Base-by-base conservation (phyloP, 2,329 filamentous ascomycete species). In the Polychaeton citri region DNA sequence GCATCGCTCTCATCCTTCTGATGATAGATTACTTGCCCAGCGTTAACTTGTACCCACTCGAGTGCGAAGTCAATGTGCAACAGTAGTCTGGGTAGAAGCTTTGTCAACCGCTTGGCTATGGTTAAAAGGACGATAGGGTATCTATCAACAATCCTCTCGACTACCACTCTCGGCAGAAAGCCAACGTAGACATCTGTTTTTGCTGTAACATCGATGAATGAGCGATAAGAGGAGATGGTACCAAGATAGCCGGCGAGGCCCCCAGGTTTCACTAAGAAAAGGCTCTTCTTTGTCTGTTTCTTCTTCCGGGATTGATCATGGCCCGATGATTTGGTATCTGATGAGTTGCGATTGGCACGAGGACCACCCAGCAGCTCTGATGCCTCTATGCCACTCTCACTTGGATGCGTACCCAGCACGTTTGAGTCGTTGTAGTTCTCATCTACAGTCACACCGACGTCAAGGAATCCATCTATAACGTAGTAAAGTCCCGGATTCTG, bases 151-250 rank as follows among this genome's bases (percentile, higher is more conserved):
- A 98, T 90, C 44, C 86, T 74, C 54, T 98, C 90, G 19, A 98
- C 69, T 0, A 86, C 82, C 1, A 76, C 72, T 19, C 86, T 73
- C 1, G 90, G 90, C 9, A 98, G 64, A 46, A 98, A 98, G 1
- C 90, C 90, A 10, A 98, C 90, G 51, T 95, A 96, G 2, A 96
- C 90, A 59, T 98, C 90, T 0, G 92, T 98, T 62, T 96, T 96
- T 3, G 90, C 92, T 24, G 88, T 81, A 2, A 98, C 87, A 53
- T 96, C 88, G 15, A 94, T 90, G 54, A 96, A 95, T 0, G 90
- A 98, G 18, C 90, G 71, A 55, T 95, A 94, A 0, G 87, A 94
- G 2, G 90, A 94, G 13, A 98, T 79, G 0, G 86, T 90, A 4
- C 90, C 87, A 20, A 96, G 76, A 50, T 98, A 98, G 0, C 90